These are phyloP conservation scores for Solanum peruvianum DNA, from an alignment of 257 asterid genomes.

Conservation along the genomic window DNA sequence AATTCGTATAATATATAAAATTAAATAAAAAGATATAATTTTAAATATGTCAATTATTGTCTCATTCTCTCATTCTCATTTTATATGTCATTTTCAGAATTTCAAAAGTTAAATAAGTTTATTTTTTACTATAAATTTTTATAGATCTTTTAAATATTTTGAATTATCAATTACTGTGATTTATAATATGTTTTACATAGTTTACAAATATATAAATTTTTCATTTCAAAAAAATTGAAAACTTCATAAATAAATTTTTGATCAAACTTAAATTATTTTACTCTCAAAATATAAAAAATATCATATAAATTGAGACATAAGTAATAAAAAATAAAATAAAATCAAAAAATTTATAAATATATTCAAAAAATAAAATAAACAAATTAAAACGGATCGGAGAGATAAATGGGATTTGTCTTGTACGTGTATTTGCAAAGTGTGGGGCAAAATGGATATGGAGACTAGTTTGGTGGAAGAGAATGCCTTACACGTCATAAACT, in stretches of 20 bases:
- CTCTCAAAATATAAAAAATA: rapidly evolving
- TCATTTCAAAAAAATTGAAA: no score
- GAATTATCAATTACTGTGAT: rapidly evolving
- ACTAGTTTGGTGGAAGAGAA: background rate
- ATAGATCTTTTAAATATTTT: no score
- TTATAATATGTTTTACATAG: rapidly evolving
- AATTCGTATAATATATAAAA: background rate
- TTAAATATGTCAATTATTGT: background rate
- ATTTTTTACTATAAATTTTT: no score
- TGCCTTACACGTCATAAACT: background rate
- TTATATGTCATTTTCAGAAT: no score
- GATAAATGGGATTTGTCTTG: background rate
- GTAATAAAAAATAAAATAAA: no score
- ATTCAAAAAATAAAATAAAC: background rate
- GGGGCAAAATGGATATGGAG: background rate
- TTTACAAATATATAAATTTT: no score
- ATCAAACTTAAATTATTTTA: no score
- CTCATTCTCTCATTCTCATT: no score
- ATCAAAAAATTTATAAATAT: rapidly evolving
- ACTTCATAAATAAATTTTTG: no score
- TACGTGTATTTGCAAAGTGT: background rate
- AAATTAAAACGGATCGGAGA: background rate
- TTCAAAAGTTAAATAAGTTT: rapidly evolving
- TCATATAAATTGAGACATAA: no score
- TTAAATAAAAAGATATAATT: background rate